A percentile compares a stretch with the other conserved stretches of the same genome.
phyloP scores from a whole-genome alignment of 495 filamentous ascomycete species.

The Schizothecium vesticola region DNA sequence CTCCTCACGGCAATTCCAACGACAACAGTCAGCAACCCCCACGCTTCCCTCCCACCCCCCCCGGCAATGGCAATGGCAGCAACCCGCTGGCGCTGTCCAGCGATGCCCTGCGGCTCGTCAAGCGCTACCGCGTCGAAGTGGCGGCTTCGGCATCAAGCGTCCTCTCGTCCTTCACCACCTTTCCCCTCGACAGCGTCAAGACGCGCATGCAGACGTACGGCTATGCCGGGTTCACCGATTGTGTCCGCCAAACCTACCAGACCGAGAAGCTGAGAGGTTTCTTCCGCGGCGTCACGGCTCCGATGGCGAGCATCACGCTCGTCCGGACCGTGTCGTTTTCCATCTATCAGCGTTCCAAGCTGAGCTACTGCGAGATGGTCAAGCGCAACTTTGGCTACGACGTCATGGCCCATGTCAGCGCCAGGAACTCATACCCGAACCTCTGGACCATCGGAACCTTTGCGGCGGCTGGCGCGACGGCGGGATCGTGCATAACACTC shows the following conservation, averaged over 20 bases:
- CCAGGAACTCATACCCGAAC: conserved; percentile 62
- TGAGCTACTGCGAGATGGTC: conserved; percentile 64
- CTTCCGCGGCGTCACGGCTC: conserved; percentile 74
- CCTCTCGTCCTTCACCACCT: conserved; percentile 66
- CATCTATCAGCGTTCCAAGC: conserved; percentile 81
- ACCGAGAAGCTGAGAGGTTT: conserved; percentile 69
- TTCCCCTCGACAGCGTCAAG: conserved; percentile 79
- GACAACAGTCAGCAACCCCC: conserved; percentile 13
- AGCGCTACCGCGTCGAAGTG: conserved; percentile 73
- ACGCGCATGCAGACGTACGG: conserved; percentile 82
- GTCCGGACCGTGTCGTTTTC: conserved; percentile 92
- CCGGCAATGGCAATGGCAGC: neutral
- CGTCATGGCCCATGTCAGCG: conserved; percentile 66
- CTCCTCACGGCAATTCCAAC: conserved; percentile 35
- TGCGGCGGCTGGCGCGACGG: conserved; percentile 68
- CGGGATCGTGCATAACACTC: conserved; percentile 73
- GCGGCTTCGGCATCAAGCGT: conserved; percentile 69
- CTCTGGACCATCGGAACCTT: conserved; percentile 67
- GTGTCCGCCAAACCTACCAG: conserved; percentile 65
- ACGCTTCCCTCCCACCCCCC: neutral
- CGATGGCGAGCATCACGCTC: conserved; percentile 79
- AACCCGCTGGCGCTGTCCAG: conserved; percentile 32
- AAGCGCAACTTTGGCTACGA: conserved; percentile 59
- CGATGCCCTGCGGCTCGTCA: conserved; percentile 55
- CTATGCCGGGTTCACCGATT: conserved; percentile 62